Conservation (phyloP, 139 green algal genomes). For the Chlorella vulgaris region DNA sequence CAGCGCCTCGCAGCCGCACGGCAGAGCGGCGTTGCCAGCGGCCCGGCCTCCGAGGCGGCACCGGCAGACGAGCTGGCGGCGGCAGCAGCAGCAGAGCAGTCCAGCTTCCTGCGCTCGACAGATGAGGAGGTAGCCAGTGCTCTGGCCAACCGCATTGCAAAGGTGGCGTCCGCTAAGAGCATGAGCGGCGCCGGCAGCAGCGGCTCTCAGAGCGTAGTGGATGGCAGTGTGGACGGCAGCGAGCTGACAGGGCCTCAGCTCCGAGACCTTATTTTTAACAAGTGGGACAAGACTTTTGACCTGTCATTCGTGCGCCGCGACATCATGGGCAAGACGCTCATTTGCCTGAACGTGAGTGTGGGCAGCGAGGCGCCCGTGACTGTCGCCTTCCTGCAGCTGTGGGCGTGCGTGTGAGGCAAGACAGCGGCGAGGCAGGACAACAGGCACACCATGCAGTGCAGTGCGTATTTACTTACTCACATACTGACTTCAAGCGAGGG, state of each 20-base stretch:
- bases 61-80: background rate
- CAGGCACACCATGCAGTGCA: no score
- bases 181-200: background rate
- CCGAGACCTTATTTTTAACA: conserved; percentile 21
- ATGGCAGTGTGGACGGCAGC: background rate
- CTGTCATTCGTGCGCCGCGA: conserved; percentile 47
- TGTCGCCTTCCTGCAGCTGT: background rate
- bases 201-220: no score
- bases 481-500: no score
- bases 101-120: conserved; percentile 28
- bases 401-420: background rate
- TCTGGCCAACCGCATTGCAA: conserved; percentile 35
- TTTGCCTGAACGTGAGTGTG: conserved; percentile 37
- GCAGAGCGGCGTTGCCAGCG: background rate
- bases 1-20: conserved; percentile 10
- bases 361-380: background rate
- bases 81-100: background rate
- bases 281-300: conserved; percentile 49
- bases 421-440: no score
- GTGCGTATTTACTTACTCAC: no score
- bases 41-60: background rate
- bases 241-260: conserved; percentile 30
- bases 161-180: conserved; percentile 3
- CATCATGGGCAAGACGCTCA: conserved; percentile 44
- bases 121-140: conserved; percentile 44